phyloP scores from a whole-genome alignment of 1,284 basidiomycete species.

The Malassezia cuniculi region DNA sequence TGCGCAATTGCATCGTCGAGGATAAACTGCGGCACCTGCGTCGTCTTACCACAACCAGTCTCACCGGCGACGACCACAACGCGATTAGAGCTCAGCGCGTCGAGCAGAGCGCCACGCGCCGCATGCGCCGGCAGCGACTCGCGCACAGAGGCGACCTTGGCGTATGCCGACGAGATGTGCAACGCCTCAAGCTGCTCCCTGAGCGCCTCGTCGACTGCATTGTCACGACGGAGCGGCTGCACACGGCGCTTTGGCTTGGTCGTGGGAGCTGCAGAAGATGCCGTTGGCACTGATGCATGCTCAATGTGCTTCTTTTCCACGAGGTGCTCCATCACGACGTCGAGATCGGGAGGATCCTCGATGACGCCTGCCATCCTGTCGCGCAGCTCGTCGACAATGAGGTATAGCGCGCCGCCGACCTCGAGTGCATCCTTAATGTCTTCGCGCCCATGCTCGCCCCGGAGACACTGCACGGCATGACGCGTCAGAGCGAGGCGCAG shows the following conservation, averaged over 20 bases:
- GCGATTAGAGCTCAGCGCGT: constrained; percentile 18
- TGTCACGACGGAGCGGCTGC: constrained; percentile 41
- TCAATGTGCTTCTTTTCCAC: constrained; percentile 14
- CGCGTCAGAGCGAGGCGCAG: constrained; percentile 71
- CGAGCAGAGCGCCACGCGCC: constrained; percentile 59
- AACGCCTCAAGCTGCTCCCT: constrained; percentile 54
- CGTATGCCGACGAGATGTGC: constrained; percentile 61
- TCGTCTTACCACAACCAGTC: constrained; percentile 74
- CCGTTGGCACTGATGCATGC: constrained; percentile 8
- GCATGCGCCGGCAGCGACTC: constrained; percentile 59
- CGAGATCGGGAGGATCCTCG: constrained; percentile 40
- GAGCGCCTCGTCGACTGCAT: constrained; percentile 54
- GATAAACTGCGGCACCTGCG: constrained; percentile 67
- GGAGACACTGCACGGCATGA: constrained; percentile 39
- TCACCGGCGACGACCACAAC: constrained; percentile 24
- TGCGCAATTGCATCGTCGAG: constrained; percentile 60
- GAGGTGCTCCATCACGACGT: constrained; percentile 34
- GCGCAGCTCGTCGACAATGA: constrained; percentile 62
- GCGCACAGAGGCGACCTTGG: constrained; percentile 56
- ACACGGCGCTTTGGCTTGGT: constrained; percentile 6
- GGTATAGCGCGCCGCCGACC: constrained; percentile 61
- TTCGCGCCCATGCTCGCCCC: constrained; percentile 41
- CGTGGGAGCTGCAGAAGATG: constrained; percentile 12
- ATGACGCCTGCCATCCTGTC: constrained; percentile 25
- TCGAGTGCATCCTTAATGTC: constrained; percentile 53